Evolutionary conservation across 306 rosid genomes (phyloP), one percentile per base, ranked within the genome.

Genomic region (Cajanus cajan): DNA sequence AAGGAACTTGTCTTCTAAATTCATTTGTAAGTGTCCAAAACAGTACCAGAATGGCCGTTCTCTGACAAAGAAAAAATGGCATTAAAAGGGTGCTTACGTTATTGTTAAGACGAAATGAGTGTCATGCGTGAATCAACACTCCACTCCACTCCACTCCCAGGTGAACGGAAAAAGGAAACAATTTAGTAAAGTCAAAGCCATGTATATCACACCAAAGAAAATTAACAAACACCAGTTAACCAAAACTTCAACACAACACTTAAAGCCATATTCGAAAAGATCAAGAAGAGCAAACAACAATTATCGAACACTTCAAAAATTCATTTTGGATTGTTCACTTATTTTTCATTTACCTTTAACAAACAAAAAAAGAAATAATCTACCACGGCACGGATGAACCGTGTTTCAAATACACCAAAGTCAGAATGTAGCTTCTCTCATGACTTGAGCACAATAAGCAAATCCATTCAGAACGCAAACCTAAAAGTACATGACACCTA

Each of bases 1-100:
- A 43, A 75, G 81, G 67, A 87, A 74, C 71, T 89, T 91, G 51
- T 91, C 97, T 70, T 94, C 96, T 47, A 84, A 65, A 83, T 90
- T 90, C 97, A 91, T 90, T 63, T 41, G 63, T 15, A 84, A 71
- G 50, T 48, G 82, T 68, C 59, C 68, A 40, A 63, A 37, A 68
- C 71, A 36, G 58, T 45, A 78, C 6, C 43, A 59, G 73, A 47
- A 81, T 69, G 45, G 62, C 87, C 84, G 85, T 85, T 70, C 83
- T 84, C 87, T 55, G 70, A 77, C 58, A 82, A 83, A 74, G 62
- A 61, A 61, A 31, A 65, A 69, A 71, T 8, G 9, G 19, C 45
- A 73, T 83, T 39, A 71, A 22, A 45, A 45, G 64, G 19, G n/a
- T 37, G 68, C 24, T 39, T 2, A 68, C 1, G 24, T 25, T 40